Percentiles rank a stretch among this genome's conserved stretches.
phyloP scores from a whole-genome alignment of 306 rosid species.

The Calophaca sinica region DNA sequence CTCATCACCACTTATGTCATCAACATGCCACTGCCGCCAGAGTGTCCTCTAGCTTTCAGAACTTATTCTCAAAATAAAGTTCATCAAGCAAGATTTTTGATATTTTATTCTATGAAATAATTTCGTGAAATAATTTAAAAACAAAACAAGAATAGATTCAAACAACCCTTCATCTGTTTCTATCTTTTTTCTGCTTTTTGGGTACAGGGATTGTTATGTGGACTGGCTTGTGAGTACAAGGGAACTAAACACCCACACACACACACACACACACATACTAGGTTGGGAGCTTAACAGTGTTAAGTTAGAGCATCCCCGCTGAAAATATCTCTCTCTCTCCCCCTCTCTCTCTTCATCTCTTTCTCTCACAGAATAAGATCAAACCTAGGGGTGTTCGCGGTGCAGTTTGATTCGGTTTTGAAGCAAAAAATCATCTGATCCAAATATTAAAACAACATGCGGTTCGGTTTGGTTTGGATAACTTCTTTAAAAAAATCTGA shows the following conservation, averaged over 20 bases:
- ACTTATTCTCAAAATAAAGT: slow-evolving; percentile 1
- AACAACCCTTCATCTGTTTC: slow-evolving; percentile 6
- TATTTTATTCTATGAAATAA: slow-evolving; percentile 1
- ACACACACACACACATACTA: background rate
- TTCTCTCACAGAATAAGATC: slow-evolving; percentile 35
- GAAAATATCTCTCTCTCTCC: slow-evolving; percentile 7
- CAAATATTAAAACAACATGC: too few species aligned
- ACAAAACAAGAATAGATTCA: slow-evolving; percentile 18
- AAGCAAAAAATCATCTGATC: too few species aligned
- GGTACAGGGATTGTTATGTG: background rate
- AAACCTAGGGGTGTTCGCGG: too few species aligned
- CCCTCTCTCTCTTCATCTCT: background rate
- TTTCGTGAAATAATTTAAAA: background rate
- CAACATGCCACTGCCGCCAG: background rate
- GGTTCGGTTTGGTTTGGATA: too few species aligned
- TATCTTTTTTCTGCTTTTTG: background rate
- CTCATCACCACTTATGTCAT: background rate
- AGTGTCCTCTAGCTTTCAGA: background rate
- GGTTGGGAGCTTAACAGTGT: slow-evolving; percentile 13
- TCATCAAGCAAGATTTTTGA: background rate
- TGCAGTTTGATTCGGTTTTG: too few species aligned
- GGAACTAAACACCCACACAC: background rate
- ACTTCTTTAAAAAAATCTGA: too few species aligned
- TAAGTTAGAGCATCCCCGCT: slow-evolving; percentile 2
- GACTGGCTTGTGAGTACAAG: background rate